These are phyloP conservation scores for Geotrichum klebahnii DNA, from an alignment of 1,139 yeast species.

Conservation along the genomic window DNA sequence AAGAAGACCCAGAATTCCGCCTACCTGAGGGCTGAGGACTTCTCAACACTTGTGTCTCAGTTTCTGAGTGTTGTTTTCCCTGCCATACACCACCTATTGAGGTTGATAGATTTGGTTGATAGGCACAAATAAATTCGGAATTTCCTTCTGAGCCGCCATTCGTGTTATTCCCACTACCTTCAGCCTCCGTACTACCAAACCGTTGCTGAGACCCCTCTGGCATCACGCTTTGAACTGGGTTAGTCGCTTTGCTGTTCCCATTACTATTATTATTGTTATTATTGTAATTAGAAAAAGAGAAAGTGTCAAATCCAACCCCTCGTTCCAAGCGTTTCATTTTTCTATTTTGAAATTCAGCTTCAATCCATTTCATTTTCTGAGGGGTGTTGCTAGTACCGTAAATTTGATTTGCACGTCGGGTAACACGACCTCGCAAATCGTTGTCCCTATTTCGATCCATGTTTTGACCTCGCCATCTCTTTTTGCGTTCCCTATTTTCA, in stretches of 20 bases:
- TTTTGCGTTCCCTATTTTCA: slow-evolving; percentile 81
- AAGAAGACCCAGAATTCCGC: background rate
- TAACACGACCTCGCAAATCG: slow-evolving; percentile 73
- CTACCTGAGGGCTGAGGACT: slow-evolving; percentile 4
- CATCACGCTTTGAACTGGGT: slow-evolving; percentile 22
- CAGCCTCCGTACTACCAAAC: slow-evolving; percentile 17
- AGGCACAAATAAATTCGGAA: slow-evolving; percentile 2
- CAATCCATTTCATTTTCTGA: slow-evolving; percentile 69
- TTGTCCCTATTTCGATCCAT: slow-evolving; percentile 79
- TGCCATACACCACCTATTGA: background rate
- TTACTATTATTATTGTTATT: no score
- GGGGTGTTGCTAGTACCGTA: slow-evolving; percentile 61
- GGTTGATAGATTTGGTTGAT: background rate
- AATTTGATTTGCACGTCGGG: slow-evolving; percentile 61
- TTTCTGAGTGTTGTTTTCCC: background rate
- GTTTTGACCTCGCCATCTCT: slow-evolving; percentile 86
- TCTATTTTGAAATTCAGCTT: slow-evolving; percentile 63
- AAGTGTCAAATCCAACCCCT: slow-evolving; percentile 18
- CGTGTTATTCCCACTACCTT: background rate
- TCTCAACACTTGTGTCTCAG: background rate
- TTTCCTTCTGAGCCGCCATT: slow-evolving; percentile 5
- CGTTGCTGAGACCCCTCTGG: slow-evolving; percentile 21
- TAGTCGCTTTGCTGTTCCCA: slow-evolving; percentile 1
- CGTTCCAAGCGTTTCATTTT: slow-evolving; percentile 53
- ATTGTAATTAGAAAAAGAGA: slow-evolving; percentile 4